A percentile compares a stretch with the other conserved stretches of the same genome.
phyloP scores from a whole-genome alignment of 2,329 filamentous ascomycete genomes.

The Gaeumannomyces tritici region DNA sequence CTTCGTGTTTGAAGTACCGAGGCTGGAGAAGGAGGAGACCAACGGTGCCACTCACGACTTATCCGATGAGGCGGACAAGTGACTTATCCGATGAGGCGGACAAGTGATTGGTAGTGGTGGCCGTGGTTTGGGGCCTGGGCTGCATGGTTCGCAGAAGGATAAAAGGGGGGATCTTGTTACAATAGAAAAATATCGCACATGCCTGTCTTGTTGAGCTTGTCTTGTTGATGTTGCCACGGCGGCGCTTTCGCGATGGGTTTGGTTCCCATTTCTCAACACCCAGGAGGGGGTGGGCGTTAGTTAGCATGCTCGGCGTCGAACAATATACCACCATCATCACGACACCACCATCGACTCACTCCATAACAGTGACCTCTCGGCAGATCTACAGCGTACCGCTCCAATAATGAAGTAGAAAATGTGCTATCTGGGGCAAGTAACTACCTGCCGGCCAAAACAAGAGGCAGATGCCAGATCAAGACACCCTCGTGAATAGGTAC shows the following conservation, averaged over 20 bases:
- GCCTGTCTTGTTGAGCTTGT: neutral
- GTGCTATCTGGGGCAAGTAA: neutral
- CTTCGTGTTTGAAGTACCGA: slow-evolving; percentile 76
- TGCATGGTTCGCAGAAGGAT: neutral
- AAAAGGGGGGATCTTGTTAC: neutral
- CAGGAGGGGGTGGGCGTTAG: neutral
- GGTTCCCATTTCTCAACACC: neutral
- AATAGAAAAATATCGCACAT: neutral
- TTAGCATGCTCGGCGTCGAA: neutral
- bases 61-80: neutral
- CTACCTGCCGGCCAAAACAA: too few species aligned
- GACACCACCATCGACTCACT: neutral
- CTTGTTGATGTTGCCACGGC: neutral
- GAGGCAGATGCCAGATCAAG: too few species aligned
- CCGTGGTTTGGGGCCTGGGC: neutral
- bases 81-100: neutral
- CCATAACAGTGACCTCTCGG: neutral
- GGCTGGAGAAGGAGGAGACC: slow-evolving; percentile 16
- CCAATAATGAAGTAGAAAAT: neutral
- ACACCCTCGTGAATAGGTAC: too few species aligned
- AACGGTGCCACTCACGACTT: neutral
- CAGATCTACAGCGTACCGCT: neutral
- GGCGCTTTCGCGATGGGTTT: neutral
- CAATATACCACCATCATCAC: neutral
- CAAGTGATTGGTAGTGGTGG: neutral